A percentile compares a stretch with the other conserved stretches of the same genome.
phyloP scores from a whole-genome alignment of 2,329 filamentous ascomycete genomes.

The Microascus cirrosus region DNA sequence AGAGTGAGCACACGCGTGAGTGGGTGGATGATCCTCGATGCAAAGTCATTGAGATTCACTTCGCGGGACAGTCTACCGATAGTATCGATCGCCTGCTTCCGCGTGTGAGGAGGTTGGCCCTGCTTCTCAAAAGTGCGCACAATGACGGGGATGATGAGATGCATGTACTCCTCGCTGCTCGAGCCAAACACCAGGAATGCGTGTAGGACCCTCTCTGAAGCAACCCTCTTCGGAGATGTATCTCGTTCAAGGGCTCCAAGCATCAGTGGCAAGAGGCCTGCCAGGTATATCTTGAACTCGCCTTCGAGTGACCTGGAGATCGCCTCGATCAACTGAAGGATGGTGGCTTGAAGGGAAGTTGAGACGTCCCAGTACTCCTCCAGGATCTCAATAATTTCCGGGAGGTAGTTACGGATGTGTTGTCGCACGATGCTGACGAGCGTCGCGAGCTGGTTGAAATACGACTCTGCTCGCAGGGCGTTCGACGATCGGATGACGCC shows the following conservation, averaged over 20 bases:
- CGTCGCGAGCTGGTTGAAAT: slow-evolving; percentile 92
- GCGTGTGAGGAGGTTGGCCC: slow-evolving; percentile 65
- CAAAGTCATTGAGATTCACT: slow-evolving; percentile 95
- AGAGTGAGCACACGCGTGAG: slow-evolving; percentile 71
- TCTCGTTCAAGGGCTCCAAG: slow-evolving; percentile 88
- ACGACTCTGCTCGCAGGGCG: slow-evolving; percentile 72
- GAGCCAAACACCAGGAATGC: slow-evolving; percentile 93
- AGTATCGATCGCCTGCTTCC: slow-evolving; percentile 86
- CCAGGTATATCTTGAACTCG: slow-evolving; percentile 95
- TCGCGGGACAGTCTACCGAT: slow-evolving; percentile 89
- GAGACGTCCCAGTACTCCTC: slow-evolving; percentile 84
- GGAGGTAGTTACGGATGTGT: slow-evolving; percentile 85
- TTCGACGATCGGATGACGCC: slow-evolving; percentile 77
- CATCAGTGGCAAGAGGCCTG: slow-evolving; percentile 83
- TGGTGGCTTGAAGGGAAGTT: slow-evolving; percentile 75
- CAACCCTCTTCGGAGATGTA: slow-evolving; percentile 58
- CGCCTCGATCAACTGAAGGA: slow-evolving; percentile 82
- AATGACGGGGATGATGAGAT: slow-evolving; percentile 91
- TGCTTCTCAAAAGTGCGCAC: slow-evolving; percentile 89
- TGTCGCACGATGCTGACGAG: slow-evolving; percentile 92
- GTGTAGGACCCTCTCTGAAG: slow-evolving; percentile 84
- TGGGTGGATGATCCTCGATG: slow-evolving; percentile 91
- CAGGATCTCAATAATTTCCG: slow-evolving; percentile 74
- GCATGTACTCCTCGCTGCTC: slow-evolving; percentile 97
- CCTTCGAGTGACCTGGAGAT: slow-evolving; percentile 90